phyloP scores from a whole-genome alignment of 2,329 filamentous ascomycete genomes.

The Daldinia sp. region DNA sequence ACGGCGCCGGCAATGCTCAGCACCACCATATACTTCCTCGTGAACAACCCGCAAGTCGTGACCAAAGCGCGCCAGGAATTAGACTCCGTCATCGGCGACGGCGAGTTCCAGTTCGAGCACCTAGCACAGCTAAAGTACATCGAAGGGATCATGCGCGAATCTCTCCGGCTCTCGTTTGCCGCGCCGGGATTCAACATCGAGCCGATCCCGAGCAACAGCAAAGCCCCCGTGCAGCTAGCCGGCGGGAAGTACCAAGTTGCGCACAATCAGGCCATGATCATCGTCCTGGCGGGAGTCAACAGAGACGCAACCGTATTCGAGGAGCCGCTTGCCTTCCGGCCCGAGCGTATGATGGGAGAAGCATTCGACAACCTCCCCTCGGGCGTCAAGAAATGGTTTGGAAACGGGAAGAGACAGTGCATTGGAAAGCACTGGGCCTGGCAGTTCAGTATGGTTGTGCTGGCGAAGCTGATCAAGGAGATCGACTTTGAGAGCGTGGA shows the following conservation, averaged over 20 bases:
- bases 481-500: constrained; percentile 57
- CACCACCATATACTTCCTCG: constrained; percentile 58
- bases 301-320: constrained; percentile 59
- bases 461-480: constrained; percentile 54
- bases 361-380: constrained; percentile 53
- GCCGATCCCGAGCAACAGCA: constrained; percentile 52
- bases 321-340: constrained; percentile 55
- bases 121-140: constrained; percentile 61
- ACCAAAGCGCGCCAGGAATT: constrained; percentile 61
- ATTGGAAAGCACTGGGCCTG: constrained; percentile 61
- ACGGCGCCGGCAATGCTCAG: constrained; percentile 58
- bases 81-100: constrained; percentile 58
- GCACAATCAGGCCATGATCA: constrained; percentile 58
- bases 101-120: constrained; percentile 56
- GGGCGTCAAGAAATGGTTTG: constrained; percentile 60
- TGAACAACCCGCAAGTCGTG: constrained; percentile 60
- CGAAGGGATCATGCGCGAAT: constrained; percentile 62
- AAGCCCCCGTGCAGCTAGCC: constrained; percentile 55
- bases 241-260: constrained; percentile 60
- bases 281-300: constrained; percentile 60
- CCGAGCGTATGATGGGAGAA: constrained; percentile 60
- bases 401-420: constrained; percentile 61
- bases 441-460: constrained; percentile 54
- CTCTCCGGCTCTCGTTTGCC: constrained; percentile 61
- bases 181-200: constrained; percentile 65